Base-by-base conservation (phyloP, 495 filamentous ascomycete species). In the Podospora tetraspora region DNA sequence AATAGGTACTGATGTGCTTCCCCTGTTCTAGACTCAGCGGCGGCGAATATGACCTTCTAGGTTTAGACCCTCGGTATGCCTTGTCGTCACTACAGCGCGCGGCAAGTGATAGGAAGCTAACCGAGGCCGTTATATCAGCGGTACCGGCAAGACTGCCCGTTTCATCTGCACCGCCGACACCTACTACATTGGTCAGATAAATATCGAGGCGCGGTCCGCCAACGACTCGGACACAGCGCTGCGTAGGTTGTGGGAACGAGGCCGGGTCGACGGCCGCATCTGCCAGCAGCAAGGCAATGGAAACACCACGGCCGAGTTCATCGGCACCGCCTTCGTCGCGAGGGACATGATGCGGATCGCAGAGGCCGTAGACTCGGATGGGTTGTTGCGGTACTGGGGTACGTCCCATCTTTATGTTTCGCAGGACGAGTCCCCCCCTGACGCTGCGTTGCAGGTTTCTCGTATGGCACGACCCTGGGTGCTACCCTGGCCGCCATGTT, bases 371-470 rank as follows among this genome's bases (percentile, higher is more conserved):
- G 76, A 71, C 62, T 75, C 82, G 32, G 79, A 84, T 66, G 81
- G 83, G 1, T 11, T 84, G 66, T 57, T 85, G 22, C 70, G 79
- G 61, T 84, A 78, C 65, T 84, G 78, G 80, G 82, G 81, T 81
- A 30, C 73, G 77, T 27, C 10, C 29, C 29, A 30, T 30, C 29
- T 30, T 10, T 30, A 4, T 30, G 22, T 11, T 10, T 27, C 1
- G 8, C 22, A 25, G 62, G 0, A n/a, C 19, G 25, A 22, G 3
- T 27, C 27, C 29, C 29, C 29, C 29, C 16, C 22, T 13, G 23
- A 25, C 21, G 22, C 16, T 12, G 22, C 59, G 9, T 8, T 25
- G 4, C 10, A 61, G 79, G 81, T 3, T 73, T 79, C 59, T 82
- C 80, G 7, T 84, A 84, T 59, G 80, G 82, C 12, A 83, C 81